A percentile compares a stretch with the other conserved stretches of the same genome.
Evolutionary conservation across 768 basidiomycete species (phyloP).

Genomic region (Mycena floridula): DNA sequence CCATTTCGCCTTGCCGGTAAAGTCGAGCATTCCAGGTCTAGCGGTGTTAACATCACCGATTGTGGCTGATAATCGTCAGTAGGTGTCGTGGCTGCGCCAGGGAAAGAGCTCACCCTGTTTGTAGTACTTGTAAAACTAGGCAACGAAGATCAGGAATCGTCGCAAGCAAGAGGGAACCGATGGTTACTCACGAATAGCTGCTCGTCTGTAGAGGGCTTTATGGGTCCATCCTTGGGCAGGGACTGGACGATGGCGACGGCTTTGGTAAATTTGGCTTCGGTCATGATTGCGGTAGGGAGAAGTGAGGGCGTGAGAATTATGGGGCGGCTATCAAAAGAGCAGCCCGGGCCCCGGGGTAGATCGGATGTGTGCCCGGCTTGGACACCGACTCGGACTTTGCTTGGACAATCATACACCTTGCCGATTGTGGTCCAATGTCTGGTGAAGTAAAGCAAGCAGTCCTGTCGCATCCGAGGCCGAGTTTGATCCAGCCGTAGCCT

Average conservation of each 20-base stretch:
- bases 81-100: neutral
- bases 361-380: too few relatives aligned
- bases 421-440: too few relatives aligned
- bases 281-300: too few relatives aligned
- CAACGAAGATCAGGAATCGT: slow-evolving; percentile 4
- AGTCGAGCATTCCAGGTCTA: slow-evolving; percentile 76
- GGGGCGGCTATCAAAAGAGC: too few relatives aligned
- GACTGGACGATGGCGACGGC: slow-evolving; percentile 59
- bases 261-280: slow-evolving; percentile 68
- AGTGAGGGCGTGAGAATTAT: too few relatives aligned
- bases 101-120: slow-evolving; percentile 69
- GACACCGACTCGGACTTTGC: too few relatives aligned
- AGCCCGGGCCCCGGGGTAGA: too few relatives aligned
- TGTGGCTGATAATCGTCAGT: slow-evolving; percentile 41
- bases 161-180: slow-evolving; percentile 5
- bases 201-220: slow-evolving; percentile 67
- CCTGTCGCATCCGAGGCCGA: too few relatives aligned
- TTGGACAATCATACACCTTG: too few relatives aligned
- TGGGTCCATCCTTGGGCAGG: slow-evolving; percentile 76
- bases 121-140: slow-evolving; percentile 88
- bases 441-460: too few relatives aligned
- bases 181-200: slow-evolving; percentile 65
- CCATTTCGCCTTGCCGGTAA: slow-evolving; percentile 90
- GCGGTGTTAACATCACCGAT: slow-evolving; percentile 63
- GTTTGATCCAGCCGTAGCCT: too few relatives aligned